Evolutionary conservation across 2,329 filamentous ascomycete genomes (phyloP), one percentile per base, ranked within the genome.

Genomic region (Aspergillus versicolor): DNA sequence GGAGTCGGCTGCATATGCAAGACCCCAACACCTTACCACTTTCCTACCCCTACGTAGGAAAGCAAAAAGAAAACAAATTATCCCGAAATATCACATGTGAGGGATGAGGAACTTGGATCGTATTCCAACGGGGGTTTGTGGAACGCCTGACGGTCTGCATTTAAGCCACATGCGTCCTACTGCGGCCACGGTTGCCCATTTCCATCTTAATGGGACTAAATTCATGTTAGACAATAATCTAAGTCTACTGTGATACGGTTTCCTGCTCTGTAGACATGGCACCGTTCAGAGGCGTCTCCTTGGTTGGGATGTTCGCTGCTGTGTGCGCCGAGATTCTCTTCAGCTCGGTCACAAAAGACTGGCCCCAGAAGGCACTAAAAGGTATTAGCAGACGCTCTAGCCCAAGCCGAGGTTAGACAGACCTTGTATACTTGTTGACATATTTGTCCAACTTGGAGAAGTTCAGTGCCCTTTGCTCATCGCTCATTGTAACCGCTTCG

Each of bases 391-490:
- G 24, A 34, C 15, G 2, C 27, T 11, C 27, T 13, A 22, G 22
- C 7, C 13, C 6, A 4, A 44, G 45, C 3, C n/a, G 22, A n/a
- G 4, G 3, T 17, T 3, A 37, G 24, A 46, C 75, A 53, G 73
- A 85, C 83, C 83, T 95, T 1, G 94, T 99, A 77, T 97, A 97
- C 79, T 96, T 97, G 77, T 92, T 93, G 58, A 97, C 91, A 71
- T 97, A 97, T 76, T 90, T 90, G 71, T 94, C 90, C 58, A 99
- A 81, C 75, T 97, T 97, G 71, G 88, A 86, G 78, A 91, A 97
- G 76, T 97, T 97, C 56, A 88, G 81, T 59, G 88, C 86, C 52
- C 92, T 87, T 77, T 94, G 89, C 75, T 96, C 92, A 17, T 92
- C 86, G 52, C 88, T 88, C 91, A 97, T 97, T 54, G 92, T 96